A percentile compares a stretch with the other conserved stretches of the same genome.
Evolutionary conservation across 106 monocot species (phyloP).

Genomic region (Ottelia alismoides): DNA sequence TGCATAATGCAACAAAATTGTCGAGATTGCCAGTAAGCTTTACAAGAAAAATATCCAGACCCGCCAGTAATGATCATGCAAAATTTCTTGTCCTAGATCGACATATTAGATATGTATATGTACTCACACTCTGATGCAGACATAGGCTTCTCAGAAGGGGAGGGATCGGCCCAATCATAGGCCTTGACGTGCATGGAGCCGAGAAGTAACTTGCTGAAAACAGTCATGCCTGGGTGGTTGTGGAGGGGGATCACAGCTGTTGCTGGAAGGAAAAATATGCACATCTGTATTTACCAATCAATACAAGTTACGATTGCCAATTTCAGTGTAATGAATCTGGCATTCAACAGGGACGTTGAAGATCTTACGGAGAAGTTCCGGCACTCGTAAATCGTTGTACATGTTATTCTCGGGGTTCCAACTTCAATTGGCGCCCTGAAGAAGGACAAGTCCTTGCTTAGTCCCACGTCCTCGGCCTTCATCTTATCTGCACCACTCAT

Average conservation of each 20-base stretch:
- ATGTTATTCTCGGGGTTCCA: constrained; percentile 40
- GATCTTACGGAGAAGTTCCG: constrained; percentile 66
- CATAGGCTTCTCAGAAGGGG: constrained; percentile 1
- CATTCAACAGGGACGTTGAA: background rate
- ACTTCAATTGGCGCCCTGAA: constrained; percentile 25
- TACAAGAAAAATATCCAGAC: too few species aligned
- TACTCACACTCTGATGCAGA: constrained; percentile 23
- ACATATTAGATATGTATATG: background rate
- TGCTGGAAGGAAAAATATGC: constrained; percentile 61
- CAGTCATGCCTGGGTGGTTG: constrained; percentile 87
- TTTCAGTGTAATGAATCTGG: background rate
- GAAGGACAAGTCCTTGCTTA: constrained; percentile 56
- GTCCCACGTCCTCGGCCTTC: constrained; percentile 65
- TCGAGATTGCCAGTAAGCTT: too few species aligned
- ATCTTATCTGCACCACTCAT: constrained; percentile 41
- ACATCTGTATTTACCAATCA: constrained; percentile 66
- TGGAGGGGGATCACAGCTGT: constrained; percentile 82
- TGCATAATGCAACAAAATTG: too few species aligned
- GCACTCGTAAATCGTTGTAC: constrained; percentile 50
- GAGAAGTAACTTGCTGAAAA: constrained; percentile 69
- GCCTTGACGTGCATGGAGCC: constrained; percentile 74
- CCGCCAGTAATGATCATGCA: too few species aligned
- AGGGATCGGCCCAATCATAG: constrained; percentile 49
- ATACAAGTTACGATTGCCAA: constrained; percentile 1
- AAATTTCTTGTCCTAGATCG: too few species aligned